Evolutionary conservation across 148 eudicot genomes (phyloP), one percentile per base, ranked within the genome.

Genomic region (Hydrangea macrophylla): DNA sequence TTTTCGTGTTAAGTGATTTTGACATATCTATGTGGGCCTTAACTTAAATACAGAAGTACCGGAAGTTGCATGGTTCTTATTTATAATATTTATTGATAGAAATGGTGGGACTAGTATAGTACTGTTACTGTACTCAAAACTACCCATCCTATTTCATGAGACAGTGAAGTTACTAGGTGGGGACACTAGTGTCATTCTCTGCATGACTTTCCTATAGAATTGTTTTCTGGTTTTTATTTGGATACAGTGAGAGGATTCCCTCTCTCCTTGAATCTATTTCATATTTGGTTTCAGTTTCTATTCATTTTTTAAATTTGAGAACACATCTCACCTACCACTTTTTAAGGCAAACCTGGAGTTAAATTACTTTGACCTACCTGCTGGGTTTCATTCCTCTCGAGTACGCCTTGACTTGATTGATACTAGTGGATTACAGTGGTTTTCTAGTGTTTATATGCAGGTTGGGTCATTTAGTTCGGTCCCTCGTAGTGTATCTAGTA

Each of bases 1-100:
- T 64, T 40, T 45, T 44, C 45, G 55, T 69, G 55, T 59, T 50
- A 50, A 40, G 73, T 61, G 36, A 70, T 48, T 22, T 32, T 70
- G 74, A 70, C 23, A 4, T 55, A 54, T 45, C 67, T 51, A 51
- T 22, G n/a, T n/a, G n/a, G n/a, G n/a, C n/a, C n/a, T n/a, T n/a
- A 11, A 3, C 44, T 36, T 48, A 23, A 25, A 12, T 32, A 27
- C 37, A 18, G 62, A 62, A 31, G 28, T 37, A 69, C 44, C 35
- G 70, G 60, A 64, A 45, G 40, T 44, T 64, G 64, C 26, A 48
- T 48, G 62, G 31, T 27, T 53, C 58, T 55, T 64, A 17, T 65
- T 64, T 56, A 31, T 56, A 10, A 3, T 42, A 0, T 32, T 64
- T 44, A 35, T 22, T 54, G 51, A 55, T 55, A 23, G 33, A 67